Conservation (phyloP, 768 basidiomycete genomes). For the Termitomyces sp. region DNA sequence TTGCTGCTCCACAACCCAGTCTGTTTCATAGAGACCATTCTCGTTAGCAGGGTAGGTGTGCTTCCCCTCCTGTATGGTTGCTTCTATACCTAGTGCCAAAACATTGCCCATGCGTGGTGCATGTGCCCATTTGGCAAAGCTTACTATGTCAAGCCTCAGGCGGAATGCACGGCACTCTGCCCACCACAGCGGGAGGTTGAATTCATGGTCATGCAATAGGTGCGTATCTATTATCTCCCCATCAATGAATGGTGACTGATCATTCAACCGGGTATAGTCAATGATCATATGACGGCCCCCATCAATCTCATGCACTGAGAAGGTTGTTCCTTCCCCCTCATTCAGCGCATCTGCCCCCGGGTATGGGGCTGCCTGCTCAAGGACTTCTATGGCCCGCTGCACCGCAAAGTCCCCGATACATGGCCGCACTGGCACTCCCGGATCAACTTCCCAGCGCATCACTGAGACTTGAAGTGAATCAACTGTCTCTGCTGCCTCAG, state of each 20-base stretch:
- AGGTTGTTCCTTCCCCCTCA: background rate
- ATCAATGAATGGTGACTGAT: background rate
- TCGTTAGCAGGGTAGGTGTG: no score
- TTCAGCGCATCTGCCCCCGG: background rate
- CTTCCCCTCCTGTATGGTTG: background rate
- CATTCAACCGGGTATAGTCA: background rate
- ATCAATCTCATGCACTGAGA: background rate
- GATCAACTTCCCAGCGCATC: background rate
- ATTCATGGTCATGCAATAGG: background rate
- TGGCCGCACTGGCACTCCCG: background rate
- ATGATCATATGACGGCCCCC: background rate
- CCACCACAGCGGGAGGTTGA: background rate
- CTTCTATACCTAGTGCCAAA: background rate
- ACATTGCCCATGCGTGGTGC: background rate
- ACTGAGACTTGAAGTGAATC: background rate
- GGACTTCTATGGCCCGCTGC: background rate
- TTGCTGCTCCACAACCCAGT: no score
- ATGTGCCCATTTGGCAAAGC: background rate
- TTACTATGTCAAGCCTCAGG: background rate
- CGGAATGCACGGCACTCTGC: background rate
- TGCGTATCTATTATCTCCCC: background rate
- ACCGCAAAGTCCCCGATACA: background rate
- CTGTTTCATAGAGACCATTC: no score
- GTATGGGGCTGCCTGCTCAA: background rate
- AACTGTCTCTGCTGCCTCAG: background rate